Percentiles rank a stretch among this genome's conserved stretches.
Conservation (phyloP, 2,329 filamentous ascomycete species). For the Curvularia sp. region DNA sequence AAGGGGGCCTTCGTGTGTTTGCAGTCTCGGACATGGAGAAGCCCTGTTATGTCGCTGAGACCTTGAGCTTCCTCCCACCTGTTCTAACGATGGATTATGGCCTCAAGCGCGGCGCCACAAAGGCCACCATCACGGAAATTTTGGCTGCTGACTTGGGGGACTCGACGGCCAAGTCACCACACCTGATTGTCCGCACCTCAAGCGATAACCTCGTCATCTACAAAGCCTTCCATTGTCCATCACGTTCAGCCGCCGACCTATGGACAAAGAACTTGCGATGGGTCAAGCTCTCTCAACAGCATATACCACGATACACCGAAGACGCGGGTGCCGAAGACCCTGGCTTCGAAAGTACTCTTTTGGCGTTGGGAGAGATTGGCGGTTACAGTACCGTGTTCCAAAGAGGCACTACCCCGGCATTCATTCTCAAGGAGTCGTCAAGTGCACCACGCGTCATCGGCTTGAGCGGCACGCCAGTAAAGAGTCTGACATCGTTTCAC, state of each 20-base stretch:
- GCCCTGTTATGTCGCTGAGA: conserved; percentile 76
- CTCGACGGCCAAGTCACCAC: conserved; percentile 70
- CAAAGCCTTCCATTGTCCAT: conserved; percentile 70
- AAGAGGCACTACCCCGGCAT: conserved; percentile 77
- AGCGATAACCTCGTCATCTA: conserved; percentile 88
- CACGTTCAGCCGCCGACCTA: conserved; percentile 48
- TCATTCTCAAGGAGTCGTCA: conserved; percentile 82
- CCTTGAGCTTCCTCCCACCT: conserved; percentile 78
- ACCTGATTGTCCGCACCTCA: conserved; percentile 82
- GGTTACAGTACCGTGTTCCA: conserved; percentile 85
- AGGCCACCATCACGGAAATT: conserved; percentile 79
- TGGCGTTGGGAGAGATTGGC: conserved; percentile 68
- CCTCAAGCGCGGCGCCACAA: conserved; percentile 72
- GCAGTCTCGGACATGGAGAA: conserved; percentile 74
- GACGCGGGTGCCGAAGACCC: conserved; percentile 58
- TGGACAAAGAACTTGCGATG: conserved; percentile 72
- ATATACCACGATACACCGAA: conserved; percentile 65
- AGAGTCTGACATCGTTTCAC: conserved; percentile 77
- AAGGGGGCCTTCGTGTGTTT: conserved; percentile 80
- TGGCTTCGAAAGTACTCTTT: conserved; percentile 58
- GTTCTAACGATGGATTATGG: conserved; percentile 75
- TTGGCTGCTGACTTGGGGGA: conserved; percentile 87
- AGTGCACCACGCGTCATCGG: conserved; percentile 77
- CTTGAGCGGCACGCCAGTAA: conserved; percentile 71
- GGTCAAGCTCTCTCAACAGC: conserved; percentile 74